phyloP scores from a whole-genome alignment of 305 asterid genomes.

The Fraxinus ornus region DNA sequence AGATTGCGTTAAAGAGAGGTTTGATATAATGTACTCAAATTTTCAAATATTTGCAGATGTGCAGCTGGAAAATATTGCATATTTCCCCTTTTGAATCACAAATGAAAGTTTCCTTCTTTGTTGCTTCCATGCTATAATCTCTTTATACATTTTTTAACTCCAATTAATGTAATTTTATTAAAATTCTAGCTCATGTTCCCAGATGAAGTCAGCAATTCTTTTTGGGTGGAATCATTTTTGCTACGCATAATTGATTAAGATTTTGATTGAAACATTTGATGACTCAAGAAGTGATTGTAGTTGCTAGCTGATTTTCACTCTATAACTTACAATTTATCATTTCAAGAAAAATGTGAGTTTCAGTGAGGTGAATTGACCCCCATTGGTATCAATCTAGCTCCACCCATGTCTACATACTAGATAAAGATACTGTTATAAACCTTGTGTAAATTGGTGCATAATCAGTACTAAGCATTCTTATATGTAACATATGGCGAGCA shows the following conservation, averaged over 20 bases:
- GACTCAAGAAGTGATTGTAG: not conserved
- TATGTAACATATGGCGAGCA: not conserved
- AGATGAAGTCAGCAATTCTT: not conserved
- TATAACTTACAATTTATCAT: not conserved
- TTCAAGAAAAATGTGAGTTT: not conserved
- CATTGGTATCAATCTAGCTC: not conserved
- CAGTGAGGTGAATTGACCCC: not conserved
- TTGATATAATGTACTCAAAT: conserved; percentile 18
- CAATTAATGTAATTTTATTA: not conserved
- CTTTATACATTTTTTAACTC: not conserved
- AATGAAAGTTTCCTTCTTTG: conserved; percentile 14
- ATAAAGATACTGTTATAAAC: not conserved
- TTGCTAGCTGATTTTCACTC: not conserved
- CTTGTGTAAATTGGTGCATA: not conserved
- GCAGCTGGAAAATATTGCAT: not conserved
- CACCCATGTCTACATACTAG: not conserved
- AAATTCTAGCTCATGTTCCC: not conserved
- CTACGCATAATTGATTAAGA: not conserved
- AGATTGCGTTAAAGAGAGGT: conserved; percentile 80
- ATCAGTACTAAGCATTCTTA: not conserved
- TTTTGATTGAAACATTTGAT: conserved; percentile 12
- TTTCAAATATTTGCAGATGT: conserved; percentile 1
- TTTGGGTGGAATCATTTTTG: not conserved
- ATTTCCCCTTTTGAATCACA: not conserved
- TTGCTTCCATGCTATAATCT: not conserved